These are phyloP conservation scores for Suillus ampliporus DNA, from an alignment of 768 basidiomycete genomes.

Conservation along the genomic window DNA sequence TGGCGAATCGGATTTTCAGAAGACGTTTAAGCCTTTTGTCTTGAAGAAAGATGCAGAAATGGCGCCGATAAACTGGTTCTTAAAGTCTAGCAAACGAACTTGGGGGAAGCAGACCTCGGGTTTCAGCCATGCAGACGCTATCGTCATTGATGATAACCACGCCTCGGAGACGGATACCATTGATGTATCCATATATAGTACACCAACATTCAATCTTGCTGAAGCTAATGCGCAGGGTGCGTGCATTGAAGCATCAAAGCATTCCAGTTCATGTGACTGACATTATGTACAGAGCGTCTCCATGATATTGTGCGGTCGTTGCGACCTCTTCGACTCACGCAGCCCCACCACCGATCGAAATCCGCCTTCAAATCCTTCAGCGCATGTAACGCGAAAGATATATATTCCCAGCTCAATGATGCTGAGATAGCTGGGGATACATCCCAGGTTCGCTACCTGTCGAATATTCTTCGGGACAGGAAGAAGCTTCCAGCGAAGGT, in stretches of 20 bases:
- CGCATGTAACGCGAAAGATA: conserved; percentile 48
- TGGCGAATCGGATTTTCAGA: conserved; percentile 68
- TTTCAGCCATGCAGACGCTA: conserved; percentile 49
- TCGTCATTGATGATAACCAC: conserved; percentile 64
- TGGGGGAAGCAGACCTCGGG: conserved; percentile 27
- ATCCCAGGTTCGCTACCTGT: conserved; percentile 65
- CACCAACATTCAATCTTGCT: conserved; percentile 28
- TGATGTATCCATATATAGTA: conserved; percentile 11
- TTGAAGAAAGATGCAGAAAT: conserved; percentile 75
- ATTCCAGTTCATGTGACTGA: conserved; percentile 33
- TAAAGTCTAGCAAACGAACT: conserved; percentile 33
- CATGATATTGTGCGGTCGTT: conserved; percentile 29
- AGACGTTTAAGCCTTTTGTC: conserved; percentile 78
- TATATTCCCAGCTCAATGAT: conserved; percentile 71
- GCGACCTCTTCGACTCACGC: conserved; percentile 35
- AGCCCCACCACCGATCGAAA: conserved; percentile 24
- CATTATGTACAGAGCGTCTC: conserved; percentile 17
- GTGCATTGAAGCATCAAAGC: conserved; percentile 14
- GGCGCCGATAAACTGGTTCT: conserved; percentile 78
- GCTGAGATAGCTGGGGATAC: conserved; percentile 80
- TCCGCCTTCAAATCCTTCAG: conserved; percentile 35
- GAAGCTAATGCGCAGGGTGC: conserved; percentile 20
- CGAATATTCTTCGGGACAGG: conserved; percentile 66
- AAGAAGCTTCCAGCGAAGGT: conserved; percentile 74
- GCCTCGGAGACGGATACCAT: conserved; percentile 18